phyloP scores from a whole-genome alignment of 2,329 filamentous ascomycete genomes.

The Fusarium irregulare region DNA sequence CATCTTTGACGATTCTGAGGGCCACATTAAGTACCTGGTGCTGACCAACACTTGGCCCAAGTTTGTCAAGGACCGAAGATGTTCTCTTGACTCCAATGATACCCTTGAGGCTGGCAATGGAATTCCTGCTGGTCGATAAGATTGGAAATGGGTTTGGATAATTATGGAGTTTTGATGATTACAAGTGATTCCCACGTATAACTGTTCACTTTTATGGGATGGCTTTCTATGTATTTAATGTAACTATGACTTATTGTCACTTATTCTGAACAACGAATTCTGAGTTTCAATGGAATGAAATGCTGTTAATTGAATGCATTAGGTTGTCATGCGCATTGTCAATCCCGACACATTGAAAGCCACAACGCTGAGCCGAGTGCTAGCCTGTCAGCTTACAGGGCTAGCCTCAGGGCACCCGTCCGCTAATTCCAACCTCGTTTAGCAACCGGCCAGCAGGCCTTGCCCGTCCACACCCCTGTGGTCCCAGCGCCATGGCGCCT shows the following conservation, averaged over 20 bases:
- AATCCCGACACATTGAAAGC: too few species aligned
- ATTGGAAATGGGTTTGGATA: not conserved
- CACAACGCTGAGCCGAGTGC: not conserved
- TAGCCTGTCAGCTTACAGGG: not conserved
- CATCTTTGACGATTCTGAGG: conserved; percentile 71
- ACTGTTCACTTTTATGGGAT: conserved; percentile 1
- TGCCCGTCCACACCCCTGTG: too few species aligned
- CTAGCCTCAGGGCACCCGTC: not conserved
- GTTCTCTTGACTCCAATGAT: conserved; percentile 49
- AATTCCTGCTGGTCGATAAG: conserved; percentile 7
- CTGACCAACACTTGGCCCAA: conserved; percentile 13
- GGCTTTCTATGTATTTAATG: conserved; percentile 32
- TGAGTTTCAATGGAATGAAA: accelerated
- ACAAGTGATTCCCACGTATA: conserved; percentile 29
- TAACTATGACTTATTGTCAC: conserved; percentile 10
- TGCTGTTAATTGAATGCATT: not conserved
- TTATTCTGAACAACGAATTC: conserved; percentile 6
- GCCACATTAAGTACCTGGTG: conserved; percentile 70
- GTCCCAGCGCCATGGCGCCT: too few species aligned
- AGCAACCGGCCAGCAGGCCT: too few species aligned
- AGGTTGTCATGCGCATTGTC: too few species aligned
- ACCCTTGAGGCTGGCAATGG: conserved; percentile 37
- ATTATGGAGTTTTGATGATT: conserved; percentile 34
- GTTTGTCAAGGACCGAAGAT: conserved; percentile 59
- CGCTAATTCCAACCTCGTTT: too few species aligned